Evolutionary conservation across 768 basidiomycete genomes (phyloP).

Genomic region (Lyophyllum shimeji): DNA sequence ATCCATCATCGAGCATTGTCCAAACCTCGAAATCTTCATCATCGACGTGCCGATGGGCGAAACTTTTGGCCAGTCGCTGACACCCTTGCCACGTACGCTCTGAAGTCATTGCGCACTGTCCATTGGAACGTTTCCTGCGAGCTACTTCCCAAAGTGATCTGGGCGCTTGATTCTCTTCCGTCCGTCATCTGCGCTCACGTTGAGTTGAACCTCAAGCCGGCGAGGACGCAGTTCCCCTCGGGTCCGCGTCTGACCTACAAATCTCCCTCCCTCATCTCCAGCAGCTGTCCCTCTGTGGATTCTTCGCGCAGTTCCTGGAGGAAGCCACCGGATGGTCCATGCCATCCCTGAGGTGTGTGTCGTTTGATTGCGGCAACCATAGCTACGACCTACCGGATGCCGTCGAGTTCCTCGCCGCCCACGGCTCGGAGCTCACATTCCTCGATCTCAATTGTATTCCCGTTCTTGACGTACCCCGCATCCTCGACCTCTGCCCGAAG

Average conservation of each 20-base stretch:
- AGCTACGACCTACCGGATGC: slow-evolving; percentile 57
- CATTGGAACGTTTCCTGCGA: slow-evolving; percentile 59
- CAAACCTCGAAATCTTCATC: slow-evolving; percentile 73
- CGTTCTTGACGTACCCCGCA: slow-evolving; percentile 51
- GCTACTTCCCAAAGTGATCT: slow-evolving; percentile 64
- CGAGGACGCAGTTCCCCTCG: slow-evolving; percentile 48
- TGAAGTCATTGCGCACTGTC: slow-evolving; percentile 55
- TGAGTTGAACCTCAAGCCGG: slow-evolving; percentile 33
- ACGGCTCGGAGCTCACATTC: slow-evolving; percentile 57
- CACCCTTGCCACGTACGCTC: slow-evolving; percentile 52
- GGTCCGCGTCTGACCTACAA: slow-evolving; percentile 57
- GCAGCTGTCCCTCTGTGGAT: slow-evolving; percentile 63
- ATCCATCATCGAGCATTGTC: slow-evolving; percentile 61
- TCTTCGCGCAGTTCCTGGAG: slow-evolving; percentile 65
- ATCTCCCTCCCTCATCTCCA: slow-evolving; percentile 55
- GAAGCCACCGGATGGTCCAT: slow-evolving; percentile 68
- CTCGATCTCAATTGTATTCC: slow-evolving; percentile 67
- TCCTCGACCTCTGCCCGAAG: slow-evolving; percentile 63
- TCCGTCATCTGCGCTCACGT: slow-evolving; percentile 56
- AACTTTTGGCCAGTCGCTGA: slow-evolving; percentile 64
- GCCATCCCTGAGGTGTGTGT: slow-evolving; percentile 56
- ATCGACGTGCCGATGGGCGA: slow-evolving; percentile 62
- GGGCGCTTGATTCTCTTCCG: slow-evolving; percentile 66
- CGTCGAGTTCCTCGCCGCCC: slow-evolving; percentile 53
- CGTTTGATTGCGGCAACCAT: slow-evolving; percentile 51